Percentiles rank a stretch among this genome's conserved stretches.
Conservation (phyloP, 1,284 basidiomycete species). For the Cryptococcus neoformans region DNA sequence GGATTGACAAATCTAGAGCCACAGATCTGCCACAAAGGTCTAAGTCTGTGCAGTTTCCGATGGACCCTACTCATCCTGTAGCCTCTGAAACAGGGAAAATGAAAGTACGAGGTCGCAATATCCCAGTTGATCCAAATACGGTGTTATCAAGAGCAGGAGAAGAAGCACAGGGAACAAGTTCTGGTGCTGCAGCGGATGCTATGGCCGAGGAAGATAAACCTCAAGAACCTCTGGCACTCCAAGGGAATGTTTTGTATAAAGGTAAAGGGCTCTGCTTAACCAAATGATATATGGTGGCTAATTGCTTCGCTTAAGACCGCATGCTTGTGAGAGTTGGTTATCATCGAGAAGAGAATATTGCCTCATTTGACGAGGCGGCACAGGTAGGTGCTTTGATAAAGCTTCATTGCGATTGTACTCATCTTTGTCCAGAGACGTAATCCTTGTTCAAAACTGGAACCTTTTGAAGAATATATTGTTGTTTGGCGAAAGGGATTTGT, state of each 20-base stretch:
- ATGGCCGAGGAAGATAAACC: slow-evolving; percentile 14
- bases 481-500: slow-evolving; percentile 37
- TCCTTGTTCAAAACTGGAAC: slow-evolving; percentile 39
- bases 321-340: slow-evolving; percentile 45
- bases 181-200: slow-evolving; percentile 30
- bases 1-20: too few species aligned
- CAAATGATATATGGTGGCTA: too few species aligned
- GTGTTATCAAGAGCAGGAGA: slow-evolving; percentile 39
- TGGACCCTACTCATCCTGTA: slow-evolving; percentile 17
- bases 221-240: slow-evolving; percentile 9
- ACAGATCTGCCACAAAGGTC: slow-evolving; percentile 6
- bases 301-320: slow-evolving; percentile 29
- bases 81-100: not conserved
- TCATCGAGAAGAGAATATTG: slow-evolving; percentile 31
- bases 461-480: slow-evolving; percentile 44
- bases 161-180: slow-evolving; percentile 38
- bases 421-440: slow-evolving; percentile 26
- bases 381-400: slow-evolving; percentile 22
- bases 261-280: not conserved
- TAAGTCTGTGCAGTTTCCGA: slow-evolving; percentile 43
- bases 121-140: slow-evolving; percentile 33
- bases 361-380: slow-evolving; percentile 32
- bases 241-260: slow-evolving; percentile 3
- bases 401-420: not conserved
- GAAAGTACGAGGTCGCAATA: slow-evolving; percentile 3